Evolutionary conservation across 75 land plant genomes (phyloP), one percentile per base, ranked within the genome.

Genomic region (Cupressus sempervirens): DNA sequence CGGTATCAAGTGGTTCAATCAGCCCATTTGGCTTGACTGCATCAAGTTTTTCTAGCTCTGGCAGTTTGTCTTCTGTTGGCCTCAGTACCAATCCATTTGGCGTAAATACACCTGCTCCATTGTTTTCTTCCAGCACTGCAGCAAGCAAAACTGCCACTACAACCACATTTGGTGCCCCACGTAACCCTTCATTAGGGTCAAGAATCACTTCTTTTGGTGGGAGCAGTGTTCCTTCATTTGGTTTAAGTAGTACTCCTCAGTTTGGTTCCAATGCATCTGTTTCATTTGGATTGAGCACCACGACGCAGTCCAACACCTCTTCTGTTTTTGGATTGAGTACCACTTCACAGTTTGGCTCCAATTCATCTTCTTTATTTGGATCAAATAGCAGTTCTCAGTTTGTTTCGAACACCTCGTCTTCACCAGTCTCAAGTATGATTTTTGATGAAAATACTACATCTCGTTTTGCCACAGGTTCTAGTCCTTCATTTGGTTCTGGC

Each of bases 11-110:
- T 43, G 45, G 45, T 43, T 43, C 45, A 43, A 5, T 5, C 45
- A 77, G 80, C 80, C 23, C 38, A 23, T 77, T 77, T 77, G 80
- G 80, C 41, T 23, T 14, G 26, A 26, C 6, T 77, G 12, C 80
- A 16, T 46, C 80, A 10, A 77, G 29, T 77, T 77, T 48, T 40
- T 40, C 29, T 23, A 41, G n/a, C 46, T 77, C 48, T 7, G 5
- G 3, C 46, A 77, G 80, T 77, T 26, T 43, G 12, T 46, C 80
- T 43, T 77, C 48, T 77, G 43, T 77, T 77, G 80, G 80, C 80
- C 48, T 77, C 29, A 26, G 80, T 43, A 77, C n/a, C 41, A 77
- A 38, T 43, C 4, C 74, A 32, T 70, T 70, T 70, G 74, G 35
- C 14, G 32, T 32, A 70, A 77, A 38, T 48, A 77, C 29, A 41